These are phyloP conservation scores for Salvia rosmarinus DNA, from an alignment of 257 asterid genomes.

Conservation along the genomic window DNA sequence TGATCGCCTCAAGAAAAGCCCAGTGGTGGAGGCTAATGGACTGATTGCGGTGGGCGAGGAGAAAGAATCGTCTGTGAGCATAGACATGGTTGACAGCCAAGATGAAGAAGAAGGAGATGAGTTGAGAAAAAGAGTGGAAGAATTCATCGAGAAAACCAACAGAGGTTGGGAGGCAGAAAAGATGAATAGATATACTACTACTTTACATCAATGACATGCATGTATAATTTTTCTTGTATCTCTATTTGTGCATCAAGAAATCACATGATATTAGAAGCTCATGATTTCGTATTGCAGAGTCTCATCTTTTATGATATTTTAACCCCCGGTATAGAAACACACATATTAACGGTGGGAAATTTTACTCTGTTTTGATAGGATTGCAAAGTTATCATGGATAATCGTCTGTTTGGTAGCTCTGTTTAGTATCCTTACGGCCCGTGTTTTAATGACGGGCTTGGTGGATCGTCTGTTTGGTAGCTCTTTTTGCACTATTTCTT, in stretches of 20 bases:
- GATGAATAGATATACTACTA: slow-evolving; percentile 29
- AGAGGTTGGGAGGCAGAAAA: slow-evolving; percentile 59
- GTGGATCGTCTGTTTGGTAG: no score
- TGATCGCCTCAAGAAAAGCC: background rate
- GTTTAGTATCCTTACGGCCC: no score
- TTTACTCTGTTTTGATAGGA: no score
- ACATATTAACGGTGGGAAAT: no score
- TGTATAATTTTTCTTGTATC: background rate
- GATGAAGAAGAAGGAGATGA: slow-evolving; percentile 50
- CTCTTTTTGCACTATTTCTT: no score
- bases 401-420: no score
- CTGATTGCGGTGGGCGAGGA: background rate
- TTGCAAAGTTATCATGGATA: no score
- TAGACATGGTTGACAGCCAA: slow-evolving; percentile 30
- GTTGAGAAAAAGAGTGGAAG: slow-evolving; percentile 56
- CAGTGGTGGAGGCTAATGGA: slow-evolving; percentile 2
- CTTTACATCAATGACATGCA: slow-evolving; percentile 23
- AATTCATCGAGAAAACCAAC: slow-evolving; percentile 56
- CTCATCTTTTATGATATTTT: no score
- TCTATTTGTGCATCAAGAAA: background rate
- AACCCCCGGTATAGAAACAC: no score
- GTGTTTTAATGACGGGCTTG: no score
- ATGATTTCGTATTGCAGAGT: no score
- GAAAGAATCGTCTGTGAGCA: slow-evolving; percentile 28
- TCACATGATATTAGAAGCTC: no score